Evolutionary conservation across 352 stramenopile species (phyloP), one percentile per base, ranked within the genome.

Genomic region (Pythium aquatile): DNA sequence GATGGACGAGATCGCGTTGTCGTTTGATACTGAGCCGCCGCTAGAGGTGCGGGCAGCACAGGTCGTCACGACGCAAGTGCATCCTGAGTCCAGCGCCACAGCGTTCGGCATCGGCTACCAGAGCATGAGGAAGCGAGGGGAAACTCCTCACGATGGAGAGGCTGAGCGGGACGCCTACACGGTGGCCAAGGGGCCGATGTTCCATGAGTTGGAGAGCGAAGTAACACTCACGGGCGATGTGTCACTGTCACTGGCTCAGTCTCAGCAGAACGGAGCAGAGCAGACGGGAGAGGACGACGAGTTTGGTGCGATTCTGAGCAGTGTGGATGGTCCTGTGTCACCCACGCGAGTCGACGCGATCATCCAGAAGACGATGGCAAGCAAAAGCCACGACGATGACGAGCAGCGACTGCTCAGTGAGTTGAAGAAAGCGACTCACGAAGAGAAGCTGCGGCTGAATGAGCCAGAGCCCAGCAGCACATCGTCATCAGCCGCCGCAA

Each of bases 41-140:
- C 11, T 58, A 6, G 54, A 59, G 28, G 54, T 62, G 17, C 53
- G 55, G 35, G 33, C 61, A 11, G 46, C 55, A 1, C 54, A 58
- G 30, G 20, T 32, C 40, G 10, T 14, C 17, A 2, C n/a, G 26
- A 16, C 37, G 9, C 20, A 44, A 14, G 39, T 26, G 14, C 14
- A 62, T 52, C 42, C 66, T 9, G 66, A 73, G n/a, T 71, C 63
- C 6, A 63, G 46, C 20, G 67, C 66, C 7, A 48, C 55, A 8
- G 68, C 40, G 20, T 91, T 91, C 60, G 83, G 80, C 0, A 91
- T 91, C 61, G 71, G 72, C 3, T 91, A 91, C 54, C 76, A 84
- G 40, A 88, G 66, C 51, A 14, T 82, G 46, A 61, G 68, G 14
- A 88, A 77, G 62, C 76, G 74, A 14, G 57, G 5, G 53, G 65